phyloP scores from a whole-genome alignment of 2,329 filamentous ascomycete genomes.

The Sclerotiophoma versabilis region DNA sequence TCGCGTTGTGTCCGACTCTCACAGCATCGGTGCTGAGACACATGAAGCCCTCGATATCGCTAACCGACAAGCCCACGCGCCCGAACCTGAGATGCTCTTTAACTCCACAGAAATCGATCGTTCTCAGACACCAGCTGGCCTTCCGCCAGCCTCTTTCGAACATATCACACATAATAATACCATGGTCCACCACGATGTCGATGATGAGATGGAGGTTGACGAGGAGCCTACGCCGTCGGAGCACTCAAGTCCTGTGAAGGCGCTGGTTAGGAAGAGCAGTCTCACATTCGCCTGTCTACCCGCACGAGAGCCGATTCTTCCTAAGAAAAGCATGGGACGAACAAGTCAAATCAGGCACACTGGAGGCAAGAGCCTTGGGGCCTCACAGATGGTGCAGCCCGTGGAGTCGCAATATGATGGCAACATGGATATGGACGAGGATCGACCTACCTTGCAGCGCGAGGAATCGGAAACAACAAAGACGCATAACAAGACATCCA shows the following conservation, averaged over 20 bases:
- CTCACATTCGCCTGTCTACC: constrained; percentile 93
- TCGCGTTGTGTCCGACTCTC: constrained; percentile 36
- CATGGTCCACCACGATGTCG: constrained; percentile 41
- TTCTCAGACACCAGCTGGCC: constrained; percentile 31
- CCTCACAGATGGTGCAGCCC: constrained; percentile 43
- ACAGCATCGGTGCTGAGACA: constrained; percentile 43
- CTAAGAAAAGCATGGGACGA: constrained; percentile 82
- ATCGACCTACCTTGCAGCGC: constrained; percentile 45
- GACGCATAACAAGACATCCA: constrained; percentile 86
- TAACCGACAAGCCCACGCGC: constrained; percentile 27
- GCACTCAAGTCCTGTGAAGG: constrained; percentile 75
- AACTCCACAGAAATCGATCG: constrained; percentile 18
- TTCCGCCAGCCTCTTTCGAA: constrained; percentile 33
- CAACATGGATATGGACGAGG: constrained; percentile 60
- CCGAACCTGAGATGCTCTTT: constrained; percentile 34
- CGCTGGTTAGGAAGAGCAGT: constrained; percentile 88
- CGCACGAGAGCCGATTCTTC: constrained; percentile 83
- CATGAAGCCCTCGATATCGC: constrained; percentile 42
- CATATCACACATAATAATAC: constrained; percentile 35
- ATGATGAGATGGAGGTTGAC: constrained; percentile 54
- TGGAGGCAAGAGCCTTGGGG: constrained; percentile 71
- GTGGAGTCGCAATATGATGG: constrained; percentile 56
- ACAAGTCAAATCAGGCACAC: constrained; percentile 79
- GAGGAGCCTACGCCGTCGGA: constrained; percentile 71
- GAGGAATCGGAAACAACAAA: constrained; percentile 62